Evolutionary conservation across 495 filamentous ascomycete genomes (phyloP).

Genomic region (Bathelium albidoporum): DNA sequence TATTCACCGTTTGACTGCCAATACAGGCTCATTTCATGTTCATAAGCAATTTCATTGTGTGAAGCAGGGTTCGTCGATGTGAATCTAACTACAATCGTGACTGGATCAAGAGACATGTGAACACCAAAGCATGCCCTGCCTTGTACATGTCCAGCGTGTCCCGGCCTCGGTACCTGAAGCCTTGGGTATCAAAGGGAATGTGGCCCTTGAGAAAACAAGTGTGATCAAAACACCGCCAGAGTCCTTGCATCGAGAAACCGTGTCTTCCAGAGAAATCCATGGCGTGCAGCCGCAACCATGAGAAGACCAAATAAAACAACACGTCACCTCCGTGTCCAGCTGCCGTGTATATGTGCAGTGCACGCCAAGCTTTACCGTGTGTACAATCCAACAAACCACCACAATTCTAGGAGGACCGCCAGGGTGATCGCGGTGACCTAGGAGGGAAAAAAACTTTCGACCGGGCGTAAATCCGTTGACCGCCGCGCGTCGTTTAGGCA

Average conservation of each 20-base stretch:
- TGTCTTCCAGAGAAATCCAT: neutral
- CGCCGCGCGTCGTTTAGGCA: conserved; percentile 4
- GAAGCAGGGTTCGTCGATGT: neutral
- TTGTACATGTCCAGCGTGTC: conserved; percentile 2
- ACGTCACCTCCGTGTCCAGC: neutral
- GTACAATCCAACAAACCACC: neutral
- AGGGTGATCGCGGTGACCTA: neutral
- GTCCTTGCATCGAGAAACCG: neutral
- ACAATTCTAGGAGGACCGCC: too few species aligned
- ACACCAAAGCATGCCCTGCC: neutral
- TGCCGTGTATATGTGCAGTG: neutral
- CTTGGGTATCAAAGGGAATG: conserved; percentile 4
- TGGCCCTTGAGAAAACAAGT: neutral
- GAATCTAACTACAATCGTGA: neutral
- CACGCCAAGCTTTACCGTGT: neutral
- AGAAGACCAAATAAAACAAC: neutral
- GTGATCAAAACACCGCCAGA: neutral
- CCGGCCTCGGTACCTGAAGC: neutral
- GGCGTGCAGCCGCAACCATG: neutral
- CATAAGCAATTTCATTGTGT: too few species aligned
- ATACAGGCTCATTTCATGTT: too few species aligned
- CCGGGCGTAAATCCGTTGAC: neutral
- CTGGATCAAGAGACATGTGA: neutral
- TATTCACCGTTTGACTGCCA: too few species aligned
- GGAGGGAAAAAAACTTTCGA: neutral